These are phyloP conservation scores for Albizia julibrissin DNA, from an alignment of 306 rosid genomes.

Conservation along the genomic window DNA sequence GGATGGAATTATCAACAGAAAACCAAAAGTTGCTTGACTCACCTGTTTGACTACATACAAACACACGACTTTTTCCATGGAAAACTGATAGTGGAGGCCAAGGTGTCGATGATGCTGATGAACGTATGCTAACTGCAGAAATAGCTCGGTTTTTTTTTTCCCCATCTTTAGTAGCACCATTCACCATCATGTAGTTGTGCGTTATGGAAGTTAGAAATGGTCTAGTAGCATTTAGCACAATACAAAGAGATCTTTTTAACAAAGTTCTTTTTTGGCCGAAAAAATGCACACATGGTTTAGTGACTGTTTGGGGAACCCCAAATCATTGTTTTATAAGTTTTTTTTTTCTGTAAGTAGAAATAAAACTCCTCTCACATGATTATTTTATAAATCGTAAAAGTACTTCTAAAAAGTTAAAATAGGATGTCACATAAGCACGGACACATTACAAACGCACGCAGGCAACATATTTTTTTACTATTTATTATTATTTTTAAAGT, in stretches of 20 bases:
- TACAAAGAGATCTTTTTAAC: not conserved
- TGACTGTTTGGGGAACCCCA: too few species aligned
- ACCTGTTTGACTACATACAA: not conserved
- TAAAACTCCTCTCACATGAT: too few species aligned
- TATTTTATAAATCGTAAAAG: too few species aligned
- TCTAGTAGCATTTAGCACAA: not conserved
- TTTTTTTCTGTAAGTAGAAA: too few species aligned
- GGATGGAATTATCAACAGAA: not conserved
- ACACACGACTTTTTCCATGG: not conserved
- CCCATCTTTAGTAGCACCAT: not conserved
- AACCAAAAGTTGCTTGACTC: constrained; percentile 20
- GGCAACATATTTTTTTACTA: too few species aligned
- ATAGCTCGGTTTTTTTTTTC: not conserved
- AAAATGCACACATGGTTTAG: not conserved
- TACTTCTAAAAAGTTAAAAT: too few species aligned
- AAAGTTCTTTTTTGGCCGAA: not conserved
- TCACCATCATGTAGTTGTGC: not conserved
- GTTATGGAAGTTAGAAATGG: not conserved
- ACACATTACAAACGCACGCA: too few species aligned
- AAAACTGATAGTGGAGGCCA: not conserved
- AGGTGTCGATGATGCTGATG: not conserved
- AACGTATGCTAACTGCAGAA: not conserved
- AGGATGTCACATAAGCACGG: too few species aligned
- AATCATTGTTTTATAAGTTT: too few species aligned
- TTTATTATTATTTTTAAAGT: not conserved